Evolutionary conservation across 2,329 filamentous ascomycete species (phyloP), one percentile per base, ranked within the genome.

Genomic region (Phyllosticta capitalensis): DNA sequence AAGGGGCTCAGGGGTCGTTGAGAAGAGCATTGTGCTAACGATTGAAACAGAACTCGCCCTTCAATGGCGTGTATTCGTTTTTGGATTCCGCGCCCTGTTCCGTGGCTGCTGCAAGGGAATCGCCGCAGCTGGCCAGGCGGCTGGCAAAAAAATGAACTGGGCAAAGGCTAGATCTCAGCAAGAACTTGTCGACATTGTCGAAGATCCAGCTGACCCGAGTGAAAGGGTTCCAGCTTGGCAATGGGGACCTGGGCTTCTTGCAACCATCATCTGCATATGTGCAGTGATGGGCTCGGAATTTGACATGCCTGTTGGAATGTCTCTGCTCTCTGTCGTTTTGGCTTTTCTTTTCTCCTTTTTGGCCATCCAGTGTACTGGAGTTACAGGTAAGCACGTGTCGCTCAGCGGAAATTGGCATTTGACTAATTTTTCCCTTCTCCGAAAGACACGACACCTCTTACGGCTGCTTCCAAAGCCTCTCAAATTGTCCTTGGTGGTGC

Each of bases 401-500:
- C 21, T 9, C 17, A 20, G 22, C 28, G 7, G 19, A 20, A 48
- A n/a, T 12, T 20, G 52, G 4, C n/a, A 5, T 30, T 49, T 17
- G 24, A 30, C 55, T 22, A 28, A 6, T 21, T n/a, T 17, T 7
- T 12, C 5, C 19, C 17, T 3, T 10, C 26, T 61, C 63, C 66
- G 21, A 69, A 79, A 17, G 82, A 85, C 64, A 81, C 81, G 64
- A 84, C 84, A 0, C 85, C 85, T 0, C 75, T 88, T 2, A 87
- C 85, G 2, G 83, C 85, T 3, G 83, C 83, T 0, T 80, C 84
- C 64, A 88, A 88, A 72, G 85, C 85, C 4, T 85, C 83, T 1
- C 85, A 88, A 74, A 81, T 88, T 60, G 78, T 88, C 58, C 83
- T 86, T 53, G 85, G 85, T 64, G 85, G 81, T 55, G 83, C 84